These are phyloP conservation scores for Linderniella brevidens DNA, from an alignment of 257 asterid genomes.

Conservation along the genomic window DNA sequence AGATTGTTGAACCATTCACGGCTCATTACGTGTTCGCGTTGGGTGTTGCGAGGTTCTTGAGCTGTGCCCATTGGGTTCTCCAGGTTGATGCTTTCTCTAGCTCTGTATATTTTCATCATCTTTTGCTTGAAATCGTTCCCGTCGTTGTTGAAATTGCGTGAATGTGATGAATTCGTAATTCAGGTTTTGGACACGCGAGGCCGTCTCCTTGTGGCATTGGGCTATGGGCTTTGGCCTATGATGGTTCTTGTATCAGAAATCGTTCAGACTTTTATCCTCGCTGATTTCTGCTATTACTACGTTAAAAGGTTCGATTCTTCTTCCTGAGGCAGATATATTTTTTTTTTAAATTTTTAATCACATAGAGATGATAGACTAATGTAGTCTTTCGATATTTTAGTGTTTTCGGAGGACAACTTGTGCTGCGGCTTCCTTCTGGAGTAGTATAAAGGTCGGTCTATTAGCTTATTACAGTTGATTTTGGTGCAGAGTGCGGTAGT, in stretches of 20 bases:
- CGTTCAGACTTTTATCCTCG: conserved; percentile 48
- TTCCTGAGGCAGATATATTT: background rate
- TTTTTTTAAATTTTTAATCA: no score
- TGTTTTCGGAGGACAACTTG: conserved; percentile 63
- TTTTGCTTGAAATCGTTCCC: no score
- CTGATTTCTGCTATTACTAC: conserved; percentile 56
- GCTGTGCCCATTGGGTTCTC: conserved; percentile 58
- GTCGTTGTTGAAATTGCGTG: no score
- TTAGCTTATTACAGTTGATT: conserved; percentile 9
- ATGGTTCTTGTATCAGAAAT: conserved; percentile 54
- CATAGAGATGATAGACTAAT: conserved; percentile 5
- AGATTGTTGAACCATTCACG: conserved; percentile 54
- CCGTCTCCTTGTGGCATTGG: conserved; percentile 46
- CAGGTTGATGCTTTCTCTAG: conserved; percentile 24
- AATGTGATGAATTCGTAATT: background rate
- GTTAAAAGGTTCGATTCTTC: conserved; percentile 30
- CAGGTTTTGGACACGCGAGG: conserved; percentile 55
- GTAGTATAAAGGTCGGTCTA: conserved; percentile 22
- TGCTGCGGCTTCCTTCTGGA: conserved; percentile 65
- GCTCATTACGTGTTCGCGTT: conserved; percentile 53
- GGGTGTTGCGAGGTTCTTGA: conserved; percentile 53
- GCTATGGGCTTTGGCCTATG: conserved; percentile 50
- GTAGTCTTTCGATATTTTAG: conserved; percentile 21
- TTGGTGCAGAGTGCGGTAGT: background rate
- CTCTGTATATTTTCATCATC: background rate